These are phyloP conservation scores for Colletotrichum filicis DNA, from an alignment of 2,329 filamentous ascomycete genomes.

Conservation along the genomic window DNA sequence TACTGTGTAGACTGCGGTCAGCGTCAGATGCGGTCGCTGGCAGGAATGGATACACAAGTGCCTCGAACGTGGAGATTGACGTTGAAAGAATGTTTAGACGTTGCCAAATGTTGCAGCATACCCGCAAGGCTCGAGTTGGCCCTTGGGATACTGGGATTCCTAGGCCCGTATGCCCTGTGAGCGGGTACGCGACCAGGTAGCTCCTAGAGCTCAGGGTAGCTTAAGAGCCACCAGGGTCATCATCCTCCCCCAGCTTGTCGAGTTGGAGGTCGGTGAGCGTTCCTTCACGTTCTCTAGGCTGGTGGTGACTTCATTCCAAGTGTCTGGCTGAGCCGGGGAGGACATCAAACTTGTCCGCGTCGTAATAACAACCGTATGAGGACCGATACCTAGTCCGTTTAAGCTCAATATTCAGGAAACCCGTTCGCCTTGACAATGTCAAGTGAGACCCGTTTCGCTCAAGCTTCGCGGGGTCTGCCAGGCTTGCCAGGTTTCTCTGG, in stretches of 20 bases:
- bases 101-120: neutral
- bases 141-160: neutral
- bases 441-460: constrained; percentile 27
- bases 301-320: neutral
- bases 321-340: neutral
- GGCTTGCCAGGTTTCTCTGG: constrained; percentile 32
- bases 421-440: constrained; percentile 17
- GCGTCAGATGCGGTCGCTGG: neutral
- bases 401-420: constrained; percentile 23
- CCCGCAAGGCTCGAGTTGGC: neutral
- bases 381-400: constrained; percentile 7
- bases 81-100: constrained; percentile 3
- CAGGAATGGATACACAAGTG: neutral
- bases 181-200: constrained; percentile 14
- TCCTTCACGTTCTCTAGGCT: neutral
- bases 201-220: constrained; percentile 14
- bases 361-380: neutral
- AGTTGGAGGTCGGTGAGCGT: neutral
- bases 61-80: neutral
- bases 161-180: neutral
- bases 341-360: neutral
- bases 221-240: neutral
- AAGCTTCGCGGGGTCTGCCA: constrained; percentile 35
- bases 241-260: neutral
- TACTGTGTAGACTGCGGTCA: neutral